phyloP scores from a whole-genome alignment of 306 rosid species.

The peach (Prunus persica) region Prunus_persica_NCBIv2 NC_034014.1:2909001-2909500 shows the following conservation, averaged over 20 bases:
- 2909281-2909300: too few relatives aligned
- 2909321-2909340: too few relatives aligned
- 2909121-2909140: conserved; percentile 38
- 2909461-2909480: too few relatives aligned
- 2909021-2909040: neutral
- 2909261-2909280: neutral
- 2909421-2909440: too few relatives aligned
- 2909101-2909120: conserved; percentile 43
- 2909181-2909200: conserved; percentile 17
- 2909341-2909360: too few relatives aligned
- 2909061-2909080: conserved; percentile 20
- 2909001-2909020: conserved; percentile 23
- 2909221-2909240: neutral
- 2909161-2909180: conserved; percentile 19
- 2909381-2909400: too few relatives aligned
- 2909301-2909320: too few relatives aligned
- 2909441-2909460: too few relatives aligned
- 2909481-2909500: too few relatives aligned
- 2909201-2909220: conserved; percentile 16
- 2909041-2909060: neutral
- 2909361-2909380: too few relatives aligned
- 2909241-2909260: neutral
- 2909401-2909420: too few relatives aligned
- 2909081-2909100: conserved; percentile 26
- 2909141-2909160: conserved; percentile 35